These are phyloP conservation scores for Obelidium mucronatum DNA, from an alignment of 192 early-diverging fungal species.

Conservation along the genomic window DNA sequence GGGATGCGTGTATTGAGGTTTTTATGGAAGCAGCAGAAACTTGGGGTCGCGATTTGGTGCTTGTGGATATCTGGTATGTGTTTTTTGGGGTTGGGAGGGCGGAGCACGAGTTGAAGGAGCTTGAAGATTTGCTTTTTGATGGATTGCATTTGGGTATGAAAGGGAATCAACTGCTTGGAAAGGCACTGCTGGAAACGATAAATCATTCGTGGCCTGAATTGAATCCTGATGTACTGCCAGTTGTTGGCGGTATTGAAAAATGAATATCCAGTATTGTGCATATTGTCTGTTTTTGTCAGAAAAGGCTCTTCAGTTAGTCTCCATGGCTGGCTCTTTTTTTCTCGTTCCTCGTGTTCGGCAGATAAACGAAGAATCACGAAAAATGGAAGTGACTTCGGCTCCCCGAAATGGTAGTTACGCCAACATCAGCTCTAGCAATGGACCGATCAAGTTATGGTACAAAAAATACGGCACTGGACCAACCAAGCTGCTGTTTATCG, in stretches of 20 bases:
- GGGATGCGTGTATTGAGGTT: slow-evolving; percentile 42
- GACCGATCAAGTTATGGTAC: slow-evolving; percentile 73
- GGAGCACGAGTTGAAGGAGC: slow-evolving; percentile 25
- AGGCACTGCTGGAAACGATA: slow-evolving; percentile 46
- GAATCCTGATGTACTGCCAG: not conserved
- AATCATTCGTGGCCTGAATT: slow-evolving; percentile 50
- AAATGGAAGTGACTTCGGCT: not conserved
- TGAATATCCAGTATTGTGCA: too few relatives aligned
- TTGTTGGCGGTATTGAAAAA: not conserved
- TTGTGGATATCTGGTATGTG: slow-evolving; percentile 46
- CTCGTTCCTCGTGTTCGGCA: too few relatives aligned
- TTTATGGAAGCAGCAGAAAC: slow-evolving; percentile 1
- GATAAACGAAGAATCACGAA: too few relatives aligned
- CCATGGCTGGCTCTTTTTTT: too few relatives aligned
- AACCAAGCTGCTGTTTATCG: slow-evolving; percentile 74
- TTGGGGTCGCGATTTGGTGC: slow-evolving; percentile 25
- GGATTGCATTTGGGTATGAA: slow-evolving; percentile 43
- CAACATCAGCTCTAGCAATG: slow-evolving; percentile 42
- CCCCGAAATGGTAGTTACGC: slow-evolving; percentile 4
- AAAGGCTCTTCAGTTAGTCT: too few relatives aligned
- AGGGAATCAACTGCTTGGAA: slow-evolving; percentile 40
- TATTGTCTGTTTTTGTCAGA: too few relatives aligned
- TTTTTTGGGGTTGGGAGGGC: slow-evolving; percentile 16
- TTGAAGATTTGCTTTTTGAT: slow-evolving; percentile 33
- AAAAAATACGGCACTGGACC: slow-evolving; percentile 78